phyloP scores from a whole-genome alignment of 257 asterid genomes.

The Primulina tabacum region DNA sequence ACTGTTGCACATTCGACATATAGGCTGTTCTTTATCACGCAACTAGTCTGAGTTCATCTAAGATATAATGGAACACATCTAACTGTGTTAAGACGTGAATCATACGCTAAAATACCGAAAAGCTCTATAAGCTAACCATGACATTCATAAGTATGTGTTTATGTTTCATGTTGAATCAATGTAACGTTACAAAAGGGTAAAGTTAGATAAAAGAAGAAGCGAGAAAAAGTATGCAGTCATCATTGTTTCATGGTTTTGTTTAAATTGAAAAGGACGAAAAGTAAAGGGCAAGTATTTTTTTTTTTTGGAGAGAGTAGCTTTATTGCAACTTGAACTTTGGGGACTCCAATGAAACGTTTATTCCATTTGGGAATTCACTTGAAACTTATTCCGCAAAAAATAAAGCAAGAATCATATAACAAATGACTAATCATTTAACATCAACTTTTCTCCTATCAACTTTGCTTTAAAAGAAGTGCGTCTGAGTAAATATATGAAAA shows the following conservation, averaged over 20 bases:
- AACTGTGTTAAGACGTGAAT: background rate
- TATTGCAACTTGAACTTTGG: background rate
- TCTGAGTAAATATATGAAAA: too few species aligned
- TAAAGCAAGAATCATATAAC: background rate
- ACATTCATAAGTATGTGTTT: conserved; percentile 14
- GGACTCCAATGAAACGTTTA: background rate
- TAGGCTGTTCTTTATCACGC: background rate
- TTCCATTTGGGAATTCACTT: background rate
- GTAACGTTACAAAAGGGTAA: conserved; percentile 31
- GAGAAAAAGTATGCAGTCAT: conserved; percentile 31
- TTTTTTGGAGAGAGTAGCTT: background rate
- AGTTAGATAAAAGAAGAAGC: conserved; percentile 8
- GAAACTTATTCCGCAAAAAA: background rate
- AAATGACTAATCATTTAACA: background rate
- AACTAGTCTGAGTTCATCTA: background rate
- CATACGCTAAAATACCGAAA: background rate
- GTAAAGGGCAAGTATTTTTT: conserved; percentile 22
- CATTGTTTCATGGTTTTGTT: conserved; percentile 26
- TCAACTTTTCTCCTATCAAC: background rate
- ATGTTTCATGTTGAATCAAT: conserved; percentile 30
- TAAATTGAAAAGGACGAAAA: conserved; percentile 27
- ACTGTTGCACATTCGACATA: background rate
- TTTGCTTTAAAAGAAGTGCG: background rate
- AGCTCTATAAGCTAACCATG: background rate
- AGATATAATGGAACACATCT: background rate